Base-by-base conservation (phyloP, 345 rosid species). In the Populus ilicifolia region DNA sequence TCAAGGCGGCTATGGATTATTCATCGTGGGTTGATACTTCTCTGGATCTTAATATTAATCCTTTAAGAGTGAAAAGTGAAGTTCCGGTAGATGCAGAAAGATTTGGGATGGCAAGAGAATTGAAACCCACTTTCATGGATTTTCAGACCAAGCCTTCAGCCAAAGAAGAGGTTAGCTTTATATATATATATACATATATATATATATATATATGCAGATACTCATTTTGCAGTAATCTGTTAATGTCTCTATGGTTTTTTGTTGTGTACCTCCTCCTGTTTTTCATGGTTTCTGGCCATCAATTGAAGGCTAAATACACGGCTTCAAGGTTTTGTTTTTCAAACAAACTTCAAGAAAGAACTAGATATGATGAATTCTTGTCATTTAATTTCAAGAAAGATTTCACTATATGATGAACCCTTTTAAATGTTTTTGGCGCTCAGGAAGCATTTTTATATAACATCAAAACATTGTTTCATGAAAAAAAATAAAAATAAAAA, bases 111-210 rank as follows among this genome's bases (percentile, higher is more conserved):
- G 43, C 48, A 5, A 80, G 75, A 80, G 84, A 80, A 48, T 33
- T 62, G 35, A 67, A 59, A 17, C 35, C 54, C 74, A 79, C 84
- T 67, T 80, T 86, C 66, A 72, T 77, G 75, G 86, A 81, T 46
- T 61, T 83, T n/a, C 87, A 79, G 46, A 79, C 27, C 38, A 80
- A 82, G 69, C 52, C 36, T 72, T 72, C 89, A 0, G 79, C 61
- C 35, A 89, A 88, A 77, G 83, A 82, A 66, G 89, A 90, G 87
- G 91, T 86, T 11, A 54, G 75, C 38, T 70, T 36, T 5, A 6
- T 38, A 1, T 10, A 2, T 14, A 17, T 20, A 29, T 2, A 29
- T 29, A 29, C 30, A 29, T 29, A 1, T 2, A 29, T 29, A 29
- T 2, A 29, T 29, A 29, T 2, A 30, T 30, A 30, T 2, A 5